These are phyloP conservation scores for Thalia dealbata DNA, from an alignment of 176 grass and related monocot genomes.

Conservation along the genomic window DNA sequence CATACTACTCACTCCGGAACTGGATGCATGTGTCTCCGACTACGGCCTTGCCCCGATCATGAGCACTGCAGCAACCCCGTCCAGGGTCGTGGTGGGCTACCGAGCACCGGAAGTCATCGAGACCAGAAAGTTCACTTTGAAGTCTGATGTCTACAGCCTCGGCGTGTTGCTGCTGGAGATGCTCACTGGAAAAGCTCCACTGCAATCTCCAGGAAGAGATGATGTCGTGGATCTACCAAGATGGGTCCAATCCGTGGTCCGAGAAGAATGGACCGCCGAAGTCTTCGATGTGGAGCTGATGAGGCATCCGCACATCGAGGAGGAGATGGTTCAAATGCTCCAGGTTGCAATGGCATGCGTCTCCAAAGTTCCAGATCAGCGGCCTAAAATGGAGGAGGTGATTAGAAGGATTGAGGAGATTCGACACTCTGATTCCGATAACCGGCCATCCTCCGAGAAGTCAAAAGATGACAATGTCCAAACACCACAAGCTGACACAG, in stretches of 20 bases:
- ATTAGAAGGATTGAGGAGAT: constrained; percentile 60
- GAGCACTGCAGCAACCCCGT: constrained; percentile 29
- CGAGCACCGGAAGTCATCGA: constrained; percentile 80
- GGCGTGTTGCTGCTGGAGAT: constrained; percentile 82
- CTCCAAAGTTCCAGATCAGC: constrained; percentile 36
- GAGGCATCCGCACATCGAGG: constrained; percentile 67
- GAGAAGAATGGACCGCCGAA: constrained; percentile 93
- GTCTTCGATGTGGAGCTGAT: constrained; percentile 85
- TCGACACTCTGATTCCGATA: constrained; percentile 44
- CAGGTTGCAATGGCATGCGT: constrained; percentile 94
- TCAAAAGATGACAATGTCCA: constrained; percentile 25
- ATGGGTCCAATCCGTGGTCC: constrained; percentile 92
- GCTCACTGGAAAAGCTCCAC: constrained; percentile 83
- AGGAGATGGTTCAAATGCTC: constrained; percentile 95
- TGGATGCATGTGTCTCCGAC: constrained; percentile 54
- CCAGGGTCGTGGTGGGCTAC: constrained; percentile 59
- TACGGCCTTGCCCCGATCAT: constrained; percentile 77
- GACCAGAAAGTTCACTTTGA: constrained; percentile 55
- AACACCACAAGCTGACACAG: constrained; percentile 1
- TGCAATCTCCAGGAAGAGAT: constrained; percentile 58
- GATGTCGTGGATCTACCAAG: constrained; percentile 59
- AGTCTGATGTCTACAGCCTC: constrained; percentile 89
- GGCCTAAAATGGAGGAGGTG: constrained; percentile 91
- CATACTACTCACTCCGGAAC: constrained; percentile 57
- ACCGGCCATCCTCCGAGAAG: constrained; percentile 41